Evolutionary conservation across 768 basidiomycete species (phyloP).

Genomic region (Amanita pseudoporphyria): DNA sequence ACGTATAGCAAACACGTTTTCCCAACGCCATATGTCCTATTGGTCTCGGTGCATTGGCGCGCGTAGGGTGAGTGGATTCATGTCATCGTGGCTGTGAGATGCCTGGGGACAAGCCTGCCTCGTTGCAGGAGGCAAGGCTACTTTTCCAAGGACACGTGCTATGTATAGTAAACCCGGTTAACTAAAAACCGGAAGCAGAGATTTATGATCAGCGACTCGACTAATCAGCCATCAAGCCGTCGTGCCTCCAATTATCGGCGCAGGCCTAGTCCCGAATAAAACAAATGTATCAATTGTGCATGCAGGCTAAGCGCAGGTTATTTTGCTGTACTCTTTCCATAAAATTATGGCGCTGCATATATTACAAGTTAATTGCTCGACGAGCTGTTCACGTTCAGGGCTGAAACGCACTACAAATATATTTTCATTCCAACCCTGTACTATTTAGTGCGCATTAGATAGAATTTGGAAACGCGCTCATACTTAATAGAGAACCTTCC

Average conservation of each 20-base stretch:
- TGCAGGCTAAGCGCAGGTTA: too few species aligned
- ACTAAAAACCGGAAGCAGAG: neutral
- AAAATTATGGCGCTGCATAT: neutral
- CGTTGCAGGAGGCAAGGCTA: neutral
- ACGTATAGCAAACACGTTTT: constrained; percentile 1
- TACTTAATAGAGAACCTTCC: neutral
- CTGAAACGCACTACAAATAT: too few species aligned
- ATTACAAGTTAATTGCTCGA: neutral
- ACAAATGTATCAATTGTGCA: neutral
- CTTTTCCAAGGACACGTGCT: neutral
- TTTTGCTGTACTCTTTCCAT: neutral
- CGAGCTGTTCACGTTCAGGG: too few species aligned
- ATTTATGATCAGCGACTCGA: neutral
- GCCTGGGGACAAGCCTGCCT: neutral
- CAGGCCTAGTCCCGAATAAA: neutral
- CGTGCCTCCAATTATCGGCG: neutral
- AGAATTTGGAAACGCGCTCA: neutral
- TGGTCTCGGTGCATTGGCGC: neutral
- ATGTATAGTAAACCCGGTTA: constrained; percentile 1
- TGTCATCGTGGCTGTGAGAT: neutral
- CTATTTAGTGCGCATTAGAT: neutral
- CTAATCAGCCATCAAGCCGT: neutral
- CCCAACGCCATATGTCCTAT: neutral
- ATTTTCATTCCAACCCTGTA: neutral
- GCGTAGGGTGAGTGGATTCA: neutral